phyloP scores from a whole-genome alignment of 257 asterid species.

The Salvia splendens region DNA sequence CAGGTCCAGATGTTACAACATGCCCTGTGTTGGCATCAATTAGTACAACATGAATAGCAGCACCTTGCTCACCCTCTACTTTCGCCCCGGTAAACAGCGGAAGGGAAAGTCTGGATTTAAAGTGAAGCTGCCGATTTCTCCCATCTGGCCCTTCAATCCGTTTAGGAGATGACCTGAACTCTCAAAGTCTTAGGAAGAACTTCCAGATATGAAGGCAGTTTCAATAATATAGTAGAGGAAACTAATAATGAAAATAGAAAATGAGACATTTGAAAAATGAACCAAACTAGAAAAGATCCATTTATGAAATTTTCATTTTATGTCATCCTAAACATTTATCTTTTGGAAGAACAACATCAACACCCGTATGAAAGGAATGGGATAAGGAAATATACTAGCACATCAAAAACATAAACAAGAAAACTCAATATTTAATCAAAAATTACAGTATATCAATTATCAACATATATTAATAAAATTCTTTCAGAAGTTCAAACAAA shows the following conservation, averaged over 20 bases:
- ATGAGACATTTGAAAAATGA: neutral
- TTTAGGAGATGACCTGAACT: constrained; percentile 83
- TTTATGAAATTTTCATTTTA: neutral
- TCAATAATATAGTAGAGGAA: constrained; percentile 11
- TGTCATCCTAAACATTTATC: neutral
- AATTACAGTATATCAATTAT: neutral
- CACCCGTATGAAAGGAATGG: neutral
- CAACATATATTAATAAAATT: neutral
- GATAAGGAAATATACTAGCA: constrained; percentile 2
- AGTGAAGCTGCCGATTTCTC: constrained; percentile 87
- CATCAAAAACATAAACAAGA: neutral
- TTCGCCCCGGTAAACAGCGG: constrained; percentile 95
- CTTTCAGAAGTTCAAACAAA: constrained; percentile 16
- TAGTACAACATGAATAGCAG: constrained; percentile 82
- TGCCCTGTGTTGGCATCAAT: constrained; percentile 70
- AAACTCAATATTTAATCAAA: neutral
- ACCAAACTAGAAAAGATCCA: constrained; percentile 1
- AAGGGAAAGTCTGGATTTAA: constrained; percentile 78
- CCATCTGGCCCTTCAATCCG: constrained; percentile 92
- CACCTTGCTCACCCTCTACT: constrained; percentile 98
- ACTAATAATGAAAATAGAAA: constrained; percentile 19
- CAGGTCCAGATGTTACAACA: constrained; percentile 81
- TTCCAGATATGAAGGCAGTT: constrained; percentile 23
- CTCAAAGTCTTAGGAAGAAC: constrained; percentile 33
- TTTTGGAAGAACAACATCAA: neutral